These are phyloP conservation scores for Diplodia sapinea DNA, from an alignment of 2,329 filamentous ascomycete genomes.

Conservation along the genomic window DNA sequence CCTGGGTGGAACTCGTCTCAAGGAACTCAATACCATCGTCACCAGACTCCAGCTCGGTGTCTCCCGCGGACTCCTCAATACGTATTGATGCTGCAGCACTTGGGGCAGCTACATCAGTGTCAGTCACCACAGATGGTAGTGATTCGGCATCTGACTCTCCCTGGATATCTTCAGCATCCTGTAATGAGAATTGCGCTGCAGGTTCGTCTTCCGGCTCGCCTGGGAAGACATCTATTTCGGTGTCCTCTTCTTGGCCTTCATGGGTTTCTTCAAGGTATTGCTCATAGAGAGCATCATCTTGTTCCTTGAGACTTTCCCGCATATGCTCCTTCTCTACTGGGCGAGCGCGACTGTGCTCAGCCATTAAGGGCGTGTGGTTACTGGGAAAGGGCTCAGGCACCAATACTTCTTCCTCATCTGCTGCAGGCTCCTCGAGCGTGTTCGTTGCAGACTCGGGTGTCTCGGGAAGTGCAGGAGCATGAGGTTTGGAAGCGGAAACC, in stretches of 20 bases:
- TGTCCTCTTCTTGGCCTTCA: constrained; percentile 36
- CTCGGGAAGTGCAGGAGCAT: background rate
- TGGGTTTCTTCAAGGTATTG: constrained; percentile 9
- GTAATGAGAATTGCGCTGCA: constrained; percentile 3
- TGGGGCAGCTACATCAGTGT: constrained; percentile 9
- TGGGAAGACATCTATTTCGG: constrained; percentile 35
- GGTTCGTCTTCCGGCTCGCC: constrained; percentile 19
- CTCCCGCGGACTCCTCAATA: background rate
- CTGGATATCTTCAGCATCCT: background rate
- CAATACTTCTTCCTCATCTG: constrained; percentile 14
- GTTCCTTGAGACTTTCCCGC: background rate
- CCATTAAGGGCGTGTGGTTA: background rate
- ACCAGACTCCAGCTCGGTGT: constrained; percentile 19
- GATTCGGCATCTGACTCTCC: constrained; percentile 1
- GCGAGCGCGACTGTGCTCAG: background rate
- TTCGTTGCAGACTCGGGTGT: constrained; percentile 16
- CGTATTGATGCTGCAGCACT: constrained; percentile 11
- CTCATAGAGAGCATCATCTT: constrained; percentile 23
- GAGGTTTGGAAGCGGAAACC: background rate
- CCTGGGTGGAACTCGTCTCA: constrained; percentile 18
- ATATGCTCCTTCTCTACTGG: background rate
- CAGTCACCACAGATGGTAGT: constrained; percentile 8
- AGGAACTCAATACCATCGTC: background rate
- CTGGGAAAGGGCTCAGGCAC: background rate
- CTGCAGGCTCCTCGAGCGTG: background rate